phyloP scores from a whole-genome alignment of 83 land plant species.

The Diphasiastrum complanatum region DNA sequence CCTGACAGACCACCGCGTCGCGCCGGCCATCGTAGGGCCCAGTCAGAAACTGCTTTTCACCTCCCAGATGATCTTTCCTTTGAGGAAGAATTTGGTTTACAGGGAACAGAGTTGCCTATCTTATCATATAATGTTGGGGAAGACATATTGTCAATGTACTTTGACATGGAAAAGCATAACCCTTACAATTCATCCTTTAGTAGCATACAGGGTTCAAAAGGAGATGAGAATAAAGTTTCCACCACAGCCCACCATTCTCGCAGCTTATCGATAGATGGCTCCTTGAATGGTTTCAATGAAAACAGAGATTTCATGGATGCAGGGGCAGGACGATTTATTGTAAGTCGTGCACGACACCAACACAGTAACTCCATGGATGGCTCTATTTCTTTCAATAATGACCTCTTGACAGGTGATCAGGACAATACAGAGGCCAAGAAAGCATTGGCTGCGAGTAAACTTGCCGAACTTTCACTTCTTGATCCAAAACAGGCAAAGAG shows the following conservation, averaged over 20 bases:
- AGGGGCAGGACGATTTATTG: not conserved
- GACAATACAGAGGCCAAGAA: slow-evolving; percentile 12
- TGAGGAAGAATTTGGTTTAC: too few relatives aligned
- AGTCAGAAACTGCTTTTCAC: slow-evolving; percentile 10
- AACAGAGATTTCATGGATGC: not conserved
- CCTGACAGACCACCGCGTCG: slow-evolving; percentile 1
- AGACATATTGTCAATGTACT: slow-evolving; percentile 6
- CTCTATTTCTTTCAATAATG: too few relatives aligned
- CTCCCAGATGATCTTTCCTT: slow-evolving; percentile 7
- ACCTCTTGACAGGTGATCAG: not conserved
- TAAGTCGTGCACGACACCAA: slow-evolving; percentile 6
- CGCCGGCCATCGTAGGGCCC: slow-evolving; percentile 5
- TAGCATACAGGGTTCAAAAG: not conserved
- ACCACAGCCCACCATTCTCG: slow-evolving; percentile 11
- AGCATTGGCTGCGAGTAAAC: slow-evolving; percentile 13
- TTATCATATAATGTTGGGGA: slow-evolving; percentile 1
- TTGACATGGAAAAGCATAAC: slow-evolving; percentile 11
- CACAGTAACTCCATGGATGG: too few relatives aligned
- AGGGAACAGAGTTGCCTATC: slow-evolving; percentile 2
- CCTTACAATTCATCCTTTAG: not conserved
- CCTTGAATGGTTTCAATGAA: too few relatives aligned
- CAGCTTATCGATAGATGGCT: slow-evolving; percentile 4
- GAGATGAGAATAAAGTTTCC: not conserved
- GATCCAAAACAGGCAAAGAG: slow-evolving; percentile 17
- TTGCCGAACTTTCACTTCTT: slow-evolving; percentile 12